Percentiles rank a stretch among this genome's conserved stretches.
Evolutionary conservation across 2,329 filamentous ascomycete species (phyloP).

Genomic region (Aspergillus uvarum): DNA sequence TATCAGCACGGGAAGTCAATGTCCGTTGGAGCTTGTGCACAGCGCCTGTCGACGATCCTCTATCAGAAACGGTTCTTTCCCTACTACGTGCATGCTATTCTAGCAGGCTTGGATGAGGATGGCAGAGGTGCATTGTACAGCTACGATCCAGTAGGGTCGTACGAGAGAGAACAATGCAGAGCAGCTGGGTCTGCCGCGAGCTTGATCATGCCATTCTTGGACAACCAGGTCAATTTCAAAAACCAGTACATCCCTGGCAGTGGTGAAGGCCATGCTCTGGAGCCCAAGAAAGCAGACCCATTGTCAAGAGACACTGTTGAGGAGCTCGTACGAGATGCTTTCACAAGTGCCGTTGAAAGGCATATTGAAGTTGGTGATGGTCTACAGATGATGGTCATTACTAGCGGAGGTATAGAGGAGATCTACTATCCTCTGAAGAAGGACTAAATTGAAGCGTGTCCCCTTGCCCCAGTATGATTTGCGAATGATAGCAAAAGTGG

Average conservation of each 20-base stretch:
- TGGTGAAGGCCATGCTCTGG: conserved; percentile 76
- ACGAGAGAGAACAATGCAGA: conserved; percentile 94
- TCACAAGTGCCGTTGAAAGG: conserved; percentile 95
- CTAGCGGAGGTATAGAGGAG: conserved; percentile 84
- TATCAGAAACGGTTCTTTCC: conserved; percentile 99
- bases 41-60: conserved; percentile 90
- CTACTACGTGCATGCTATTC: conserved; percentile 94
- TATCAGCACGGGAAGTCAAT: conserved; percentile 98
- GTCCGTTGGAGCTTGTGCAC: conserved; percentile 89
- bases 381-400: conserved; percentile 93
- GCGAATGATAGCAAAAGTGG: conserved; percentile 7
- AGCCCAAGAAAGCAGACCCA: conserved; percentile 59
- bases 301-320: conserved; percentile 74
- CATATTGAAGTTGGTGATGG: conserved; percentile 98
- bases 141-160: conserved; percentile 96
- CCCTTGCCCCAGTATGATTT: conserved; percentile 11
- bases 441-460: conserved; percentile 58
- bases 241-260: conserved; percentile 93
- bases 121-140: conserved; percentile 93
- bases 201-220: conserved; percentile 97
- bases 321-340: conserved; percentile 90
- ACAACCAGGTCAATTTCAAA: conserved; percentile 99
- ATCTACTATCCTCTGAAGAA: conserved; percentile 80
- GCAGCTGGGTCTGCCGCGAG: conserved; percentile 89
- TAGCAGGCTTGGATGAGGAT: conserved; percentile 91